phyloP scores from a whole-genome alignment of 306 rosid species.

The Benincasa hispida region DNA sequence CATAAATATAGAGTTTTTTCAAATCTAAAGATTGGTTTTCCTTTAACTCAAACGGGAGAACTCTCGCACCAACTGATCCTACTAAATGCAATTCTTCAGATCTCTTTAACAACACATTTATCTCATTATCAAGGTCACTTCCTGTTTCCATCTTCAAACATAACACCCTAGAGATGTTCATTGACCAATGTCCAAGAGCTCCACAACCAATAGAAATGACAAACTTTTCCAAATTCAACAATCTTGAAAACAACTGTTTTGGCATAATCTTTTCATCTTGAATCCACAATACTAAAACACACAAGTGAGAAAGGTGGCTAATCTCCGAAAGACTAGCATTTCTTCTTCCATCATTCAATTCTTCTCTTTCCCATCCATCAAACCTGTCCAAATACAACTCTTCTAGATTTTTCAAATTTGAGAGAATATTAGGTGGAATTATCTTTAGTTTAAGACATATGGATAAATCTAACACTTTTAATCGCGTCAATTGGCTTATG shows the following conservation, averaged over 20 bases:
- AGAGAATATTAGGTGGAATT: neutral
- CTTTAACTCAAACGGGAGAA: neutral
- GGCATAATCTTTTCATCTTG: neutral
- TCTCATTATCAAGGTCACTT: neutral
- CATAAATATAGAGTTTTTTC: neutral
- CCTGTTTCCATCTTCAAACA: neutral
- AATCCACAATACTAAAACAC: neutral
- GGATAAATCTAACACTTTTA: constrained; percentile 6
- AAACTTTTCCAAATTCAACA: neutral
- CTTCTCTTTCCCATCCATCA: constrained; percentile 1
- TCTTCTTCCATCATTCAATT: neutral
- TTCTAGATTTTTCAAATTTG: constrained; percentile 6
- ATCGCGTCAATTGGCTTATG: neutral
- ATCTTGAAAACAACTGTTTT: neutral
- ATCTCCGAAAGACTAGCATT: constrained; percentile 12
- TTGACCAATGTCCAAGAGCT: too few species aligned
- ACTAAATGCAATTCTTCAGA: neutral
- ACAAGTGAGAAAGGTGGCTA: neutral
- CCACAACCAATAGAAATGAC: neutral
- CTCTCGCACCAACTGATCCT: neutral
- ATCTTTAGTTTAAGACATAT: neutral
- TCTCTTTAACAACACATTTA: neutral
- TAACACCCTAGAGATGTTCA: neutral
- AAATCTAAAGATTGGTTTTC: neutral
- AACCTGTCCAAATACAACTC: neutral